These are phyloP conservation scores for Russula vinacea DNA, from an alignment of 768 basidiomycete genomes.

Conservation along the genomic window DNA sequence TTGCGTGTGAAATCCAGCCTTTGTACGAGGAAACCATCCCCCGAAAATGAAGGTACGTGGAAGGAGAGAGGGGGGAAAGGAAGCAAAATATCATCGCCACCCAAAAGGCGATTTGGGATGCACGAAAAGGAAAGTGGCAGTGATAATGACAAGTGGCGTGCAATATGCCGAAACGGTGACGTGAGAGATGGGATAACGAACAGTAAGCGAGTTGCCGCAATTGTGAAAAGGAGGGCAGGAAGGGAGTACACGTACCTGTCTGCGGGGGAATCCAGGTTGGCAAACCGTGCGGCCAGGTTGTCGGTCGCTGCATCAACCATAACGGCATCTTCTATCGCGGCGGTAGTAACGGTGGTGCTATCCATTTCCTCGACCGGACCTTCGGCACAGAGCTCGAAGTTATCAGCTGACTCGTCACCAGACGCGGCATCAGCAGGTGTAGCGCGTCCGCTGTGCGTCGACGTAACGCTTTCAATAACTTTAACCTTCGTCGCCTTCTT, in stretches of 20 bases:
- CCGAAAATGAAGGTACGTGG: not conserved
- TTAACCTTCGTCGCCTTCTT: slow-evolving; percentile 29
- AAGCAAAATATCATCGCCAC: not conserved
- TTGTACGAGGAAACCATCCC: not conserved
- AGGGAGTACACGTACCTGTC: slow-evolving; percentile 53
- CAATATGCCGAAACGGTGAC: not conserved
- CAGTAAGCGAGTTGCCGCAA: slow-evolving; percentile 11
- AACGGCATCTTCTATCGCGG: slow-evolving; percentile 19
- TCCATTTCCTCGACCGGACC: slow-evolving; percentile 21
- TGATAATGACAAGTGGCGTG: not conserved
- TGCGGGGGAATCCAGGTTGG: slow-evolving; percentile 56
- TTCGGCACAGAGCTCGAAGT: slow-evolving; percentile 34
- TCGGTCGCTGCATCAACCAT: slow-evolving; percentile 22
- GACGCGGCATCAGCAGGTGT: slow-evolving; percentile 7
- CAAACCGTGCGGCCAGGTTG: slow-evolving; percentile 37
- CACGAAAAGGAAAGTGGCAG: not conserved
- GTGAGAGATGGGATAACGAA: not conserved
- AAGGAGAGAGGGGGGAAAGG: not conserved
- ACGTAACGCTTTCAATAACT: slow-evolving; percentile 16
- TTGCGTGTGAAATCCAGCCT: slow-evolving; percentile 59
- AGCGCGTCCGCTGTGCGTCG: slow-evolving; percentile 13
- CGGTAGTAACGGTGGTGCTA: not conserved
- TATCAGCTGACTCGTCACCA: slow-evolving; percentile 26
- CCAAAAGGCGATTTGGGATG: not conserved
- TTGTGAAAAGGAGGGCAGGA: slow-evolving; percentile 16